Evolutionary conservation across 2,329 filamentous ascomycete species (phyloP).

Genomic region (Fusarium sororula): DNA sequence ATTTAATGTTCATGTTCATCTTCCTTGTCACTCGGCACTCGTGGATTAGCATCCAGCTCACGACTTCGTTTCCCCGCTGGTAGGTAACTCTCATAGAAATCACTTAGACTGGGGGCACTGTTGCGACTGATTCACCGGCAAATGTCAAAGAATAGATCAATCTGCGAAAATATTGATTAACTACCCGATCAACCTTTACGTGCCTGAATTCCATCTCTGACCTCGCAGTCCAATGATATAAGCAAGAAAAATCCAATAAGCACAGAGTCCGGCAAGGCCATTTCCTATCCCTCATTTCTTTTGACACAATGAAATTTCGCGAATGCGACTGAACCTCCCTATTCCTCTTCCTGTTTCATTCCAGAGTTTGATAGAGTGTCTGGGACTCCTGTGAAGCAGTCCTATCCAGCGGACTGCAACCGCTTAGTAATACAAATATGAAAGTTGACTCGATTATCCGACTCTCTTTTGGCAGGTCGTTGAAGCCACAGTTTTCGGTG

Average conservation of each 20-base stretch:
- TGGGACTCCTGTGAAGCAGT: not conserved
- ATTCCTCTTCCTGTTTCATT: not conserved
- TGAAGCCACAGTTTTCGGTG: not conserved
- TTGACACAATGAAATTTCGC: slow-evolving; percentile 36
- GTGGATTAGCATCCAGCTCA: not conserved
- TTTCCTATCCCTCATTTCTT: slow-evolving; percentile 14
- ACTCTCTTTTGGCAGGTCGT: slow-evolving; percentile 2
- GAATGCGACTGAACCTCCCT: slow-evolving; percentile 1
- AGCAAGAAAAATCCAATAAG: slow-evolving; percentile 7
- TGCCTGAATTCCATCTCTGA: slow-evolving; percentile 1
- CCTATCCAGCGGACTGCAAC: slow-evolving; percentile 19
- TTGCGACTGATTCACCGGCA: not conserved
- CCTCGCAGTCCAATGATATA: slow-evolving; percentile 27
- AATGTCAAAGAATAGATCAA: not conserved
- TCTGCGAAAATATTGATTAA: slow-evolving; percentile 4
- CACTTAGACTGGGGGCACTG: not conserved
- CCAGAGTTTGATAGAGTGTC: not conserved
- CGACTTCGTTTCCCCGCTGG: not conserved
- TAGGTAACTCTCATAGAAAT: too few species aligned
- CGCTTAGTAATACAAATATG: slow-evolving; percentile 38
- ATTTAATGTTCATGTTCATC: not conserved
- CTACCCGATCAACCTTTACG: slow-evolving; percentile 10
- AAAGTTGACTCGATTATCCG: slow-evolving; percentile 24
- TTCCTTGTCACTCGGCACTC: not conserved
- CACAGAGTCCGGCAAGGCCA: not conserved